phyloP scores from a whole-genome alignment of 2,329 filamentous ascomycete genomes.

The Penicillium sp. region DNA sequence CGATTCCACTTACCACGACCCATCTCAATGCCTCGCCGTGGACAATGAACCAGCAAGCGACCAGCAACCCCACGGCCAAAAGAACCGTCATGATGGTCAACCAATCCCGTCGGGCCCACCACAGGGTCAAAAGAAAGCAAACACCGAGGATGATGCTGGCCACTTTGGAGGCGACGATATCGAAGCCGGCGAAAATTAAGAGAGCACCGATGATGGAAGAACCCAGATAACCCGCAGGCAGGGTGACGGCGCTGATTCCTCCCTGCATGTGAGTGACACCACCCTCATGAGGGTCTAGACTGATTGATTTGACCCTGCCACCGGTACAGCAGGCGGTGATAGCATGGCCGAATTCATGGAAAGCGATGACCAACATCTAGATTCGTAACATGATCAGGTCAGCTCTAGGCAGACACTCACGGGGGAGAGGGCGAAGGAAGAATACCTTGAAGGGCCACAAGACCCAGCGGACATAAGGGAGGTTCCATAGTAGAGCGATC shows the following conservation, averaged over 20 bases:
- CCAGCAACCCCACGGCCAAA: constrained; percentile 69
- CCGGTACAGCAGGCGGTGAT: constrained; percentile 73
- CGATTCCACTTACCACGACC: constrained; percentile 60
- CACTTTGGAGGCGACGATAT: constrained; percentile 81
- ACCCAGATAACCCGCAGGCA: constrained; percentile 78
- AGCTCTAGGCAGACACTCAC: neutral
- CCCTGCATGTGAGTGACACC: constrained; percentile 79
- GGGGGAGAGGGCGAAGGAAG: neutral
- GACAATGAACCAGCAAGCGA: constrained; percentile 79
- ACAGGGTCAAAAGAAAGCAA: constrained; percentile 77
- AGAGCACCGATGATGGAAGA: constrained; percentile 77
- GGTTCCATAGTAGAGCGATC: constrained; percentile 78
- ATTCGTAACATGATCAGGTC: neutral
- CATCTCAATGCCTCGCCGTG: constrained; percentile 75
- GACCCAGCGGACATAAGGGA: constrained; percentile 74
- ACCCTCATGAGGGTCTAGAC: constrained; percentile 74
- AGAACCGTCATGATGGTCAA: constrained; percentile 73
- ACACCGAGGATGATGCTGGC: constrained; percentile 73
- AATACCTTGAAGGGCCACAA: constrained; percentile 80
- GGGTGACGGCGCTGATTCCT: constrained; percentile 69
- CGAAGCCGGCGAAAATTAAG: constrained; percentile 78
- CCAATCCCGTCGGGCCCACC: constrained; percentile 82
- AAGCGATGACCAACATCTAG: constrained; percentile 81
- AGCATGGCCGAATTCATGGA: constrained; percentile 79
- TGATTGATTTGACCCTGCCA: constrained; percentile 74